phyloP scores from a whole-genome alignment of 108 stramenopile genomes.

The Aurantiochytrium sp. region DNA sequence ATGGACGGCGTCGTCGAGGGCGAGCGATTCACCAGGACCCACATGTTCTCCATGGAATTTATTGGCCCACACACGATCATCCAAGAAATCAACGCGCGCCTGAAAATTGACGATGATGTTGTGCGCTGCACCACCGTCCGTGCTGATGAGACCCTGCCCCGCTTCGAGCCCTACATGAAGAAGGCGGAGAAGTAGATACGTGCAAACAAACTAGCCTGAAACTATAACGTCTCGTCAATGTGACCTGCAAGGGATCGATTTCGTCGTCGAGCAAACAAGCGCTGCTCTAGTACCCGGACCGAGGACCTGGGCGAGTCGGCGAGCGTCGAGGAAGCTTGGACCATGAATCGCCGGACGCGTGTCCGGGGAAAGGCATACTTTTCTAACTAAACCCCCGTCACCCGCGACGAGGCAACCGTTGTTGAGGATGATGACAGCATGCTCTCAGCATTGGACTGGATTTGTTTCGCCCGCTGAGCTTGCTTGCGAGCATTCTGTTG shows the following conservation, averaged over 20 bases:
- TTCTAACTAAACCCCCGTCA: too few relatives aligned
- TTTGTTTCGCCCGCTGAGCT: not conserved
- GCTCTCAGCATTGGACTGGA: not conserved
- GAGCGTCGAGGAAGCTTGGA: too few relatives aligned
- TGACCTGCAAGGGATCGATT: too few relatives aligned
- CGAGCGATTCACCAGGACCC: not conserved
- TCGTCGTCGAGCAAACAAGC: too few relatives aligned
- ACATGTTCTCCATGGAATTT: slow-evolving; percentile 26
- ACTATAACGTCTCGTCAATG: not conserved
- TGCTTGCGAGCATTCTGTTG: not conserved
- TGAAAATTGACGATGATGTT: not conserved
- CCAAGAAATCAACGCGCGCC: not conserved
- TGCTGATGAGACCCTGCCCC: not conserved
- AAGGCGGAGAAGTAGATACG: not conserved
- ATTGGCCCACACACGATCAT: not conserved
- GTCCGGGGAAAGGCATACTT: too few relatives aligned
- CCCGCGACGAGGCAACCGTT: too few relatives aligned
- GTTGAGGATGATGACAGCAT: not conserved
- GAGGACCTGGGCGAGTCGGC: too few relatives aligned
- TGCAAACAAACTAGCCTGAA: not conserved
- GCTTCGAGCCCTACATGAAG: not conserved
- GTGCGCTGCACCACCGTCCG: not conserved
- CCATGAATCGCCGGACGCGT: too few relatives aligned
- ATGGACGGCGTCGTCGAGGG: not conserved
- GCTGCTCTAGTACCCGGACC: too few relatives aligned